A percentile compares a stretch with the other conserved stretches of the same genome.
These are phyloP conservation scores for Styphnolobium japonicum DNA, from an alignment of 306 rosid species.

Conservation along the genomic window DNA sequence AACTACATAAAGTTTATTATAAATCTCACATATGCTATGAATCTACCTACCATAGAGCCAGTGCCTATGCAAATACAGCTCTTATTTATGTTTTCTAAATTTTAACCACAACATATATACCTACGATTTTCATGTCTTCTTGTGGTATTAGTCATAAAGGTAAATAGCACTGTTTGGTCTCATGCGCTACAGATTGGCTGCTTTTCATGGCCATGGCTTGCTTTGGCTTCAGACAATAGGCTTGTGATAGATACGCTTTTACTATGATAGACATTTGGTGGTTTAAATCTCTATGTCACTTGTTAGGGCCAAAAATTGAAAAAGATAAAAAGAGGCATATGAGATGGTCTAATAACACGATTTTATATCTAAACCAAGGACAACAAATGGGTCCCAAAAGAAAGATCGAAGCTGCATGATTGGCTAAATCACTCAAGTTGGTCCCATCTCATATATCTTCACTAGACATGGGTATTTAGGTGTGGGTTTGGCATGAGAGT, in stretches of 20 bases:
- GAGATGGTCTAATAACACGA: slow-evolving; percentile 10
- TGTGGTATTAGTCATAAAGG: not conserved
- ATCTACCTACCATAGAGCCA: not conserved
- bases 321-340: slow-evolving; percentile 7
- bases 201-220: slow-evolving; percentile 3
- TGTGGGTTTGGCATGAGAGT: slow-evolving; percentile 6
- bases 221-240: not conserved
- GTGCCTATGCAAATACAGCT: not conserved
- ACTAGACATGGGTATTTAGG: slow-evolving; percentile 4
- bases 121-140: not conserved
- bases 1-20: too few species aligned
- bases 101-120: not conserved
- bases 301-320: slow-evolving; percentile 15
- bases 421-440: slow-evolving; percentile 20
- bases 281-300: slow-evolving; percentile 1
- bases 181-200: not conserved
- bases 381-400: slow-evolving; percentile 27
- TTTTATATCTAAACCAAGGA: not conserved
- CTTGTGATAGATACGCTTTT: slow-evolving; percentile 6
- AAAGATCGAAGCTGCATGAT: slow-evolving; percentile 1
- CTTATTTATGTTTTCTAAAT: not conserved
- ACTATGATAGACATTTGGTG: slow-evolving; percentile 8
- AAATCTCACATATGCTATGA: not conserved
- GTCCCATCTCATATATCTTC: not conserved
- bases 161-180: slow-evolving; percentile 10